Base-by-base conservation (phyloP, 1,139 yeast species). In the Suhomyces coccinellae region DNA sequence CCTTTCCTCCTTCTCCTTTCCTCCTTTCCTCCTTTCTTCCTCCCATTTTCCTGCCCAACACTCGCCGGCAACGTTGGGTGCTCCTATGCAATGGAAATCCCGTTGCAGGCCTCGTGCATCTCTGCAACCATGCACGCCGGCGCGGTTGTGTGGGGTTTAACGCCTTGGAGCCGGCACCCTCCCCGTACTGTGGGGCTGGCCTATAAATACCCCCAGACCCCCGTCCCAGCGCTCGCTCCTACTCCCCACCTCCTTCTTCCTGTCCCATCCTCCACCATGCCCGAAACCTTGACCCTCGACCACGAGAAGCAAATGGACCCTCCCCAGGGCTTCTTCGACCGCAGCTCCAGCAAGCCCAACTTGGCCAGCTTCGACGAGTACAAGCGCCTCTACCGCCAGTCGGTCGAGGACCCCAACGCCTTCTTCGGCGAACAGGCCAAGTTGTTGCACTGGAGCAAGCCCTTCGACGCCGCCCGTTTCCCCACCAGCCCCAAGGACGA, bases 341-440 rank as follows among this genome's bases (percentile, higher is more conserved):
- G 84, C 53, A 76, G 80, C 50, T 67, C 68, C 12, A 59, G 68
- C 28, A 31, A 45, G 29, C 84, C 85, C 11, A 72, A 78, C 59
- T 62, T 81, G 47, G 54, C 67, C 24, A 75, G 77, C 39, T 65
- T 83, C 40, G 83, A 72, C 22, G 79, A 84, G 54, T 86, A 86
- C 67, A 58, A 78, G 52, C 59, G 68, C 50, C 60, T 84, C 68
- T 83, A 87, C 69, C 67, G 79, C 54, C 80, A 85, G 64, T 85
- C 93, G 14, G 76, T 87, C 52, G 80, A 82, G 46, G 69, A 84
- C 52, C 95, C 95, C 1, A 69, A 71, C 38, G 59, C 69, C 47
- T 87, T 86, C 61, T 87, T 84, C 61, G 85, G 87, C 30, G 73
- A 77, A 29, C 72, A 75, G 59, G 95, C 90, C 11, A 71, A 80